These are phyloP conservation scores for Phytophthora sansomeana DNA, from an alignment of 352 stramenopile genomes.

Conservation along the genomic window DNA sequence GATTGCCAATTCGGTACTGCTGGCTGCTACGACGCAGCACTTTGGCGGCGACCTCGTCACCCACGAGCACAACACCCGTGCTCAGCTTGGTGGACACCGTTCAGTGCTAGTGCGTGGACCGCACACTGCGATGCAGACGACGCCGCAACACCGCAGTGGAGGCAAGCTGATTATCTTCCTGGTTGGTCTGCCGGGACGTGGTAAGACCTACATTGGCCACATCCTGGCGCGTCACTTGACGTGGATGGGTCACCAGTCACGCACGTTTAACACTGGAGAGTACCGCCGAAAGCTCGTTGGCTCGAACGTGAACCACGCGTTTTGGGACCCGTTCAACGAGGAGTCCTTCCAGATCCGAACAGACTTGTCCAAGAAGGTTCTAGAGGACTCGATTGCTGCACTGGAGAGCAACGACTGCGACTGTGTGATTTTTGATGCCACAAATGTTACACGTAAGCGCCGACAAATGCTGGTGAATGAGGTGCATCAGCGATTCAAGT, in stretches of 20 bases:
- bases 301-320: constrained; percentile 77
- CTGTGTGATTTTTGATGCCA: constrained; percentile 86
- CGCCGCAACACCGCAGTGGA: constrained; percentile 47
- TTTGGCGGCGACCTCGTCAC: constrained; percentile 88
- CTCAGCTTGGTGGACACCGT: constrained; percentile 74
- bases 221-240: constrained; percentile 84
- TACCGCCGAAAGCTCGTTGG: constrained; percentile 78
- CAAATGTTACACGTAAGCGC: constrained; percentile 81
- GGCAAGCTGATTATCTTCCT: constrained; percentile 88
- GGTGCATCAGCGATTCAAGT: constrained; percentile 72
- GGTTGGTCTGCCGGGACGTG: constrained; percentile 75
- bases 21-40: constrained; percentile 85
- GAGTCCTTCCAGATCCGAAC: constrained; percentile 73
- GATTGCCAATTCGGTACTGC: constrained; percentile 73
- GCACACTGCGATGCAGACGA: constrained; percentile 40
- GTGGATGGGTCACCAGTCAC: constrained; percentile 87
- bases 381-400: constrained; percentile 74
- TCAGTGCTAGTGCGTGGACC: constrained; percentile 63
- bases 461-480: constrained; percentile 65
- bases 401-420: constrained; percentile 76
- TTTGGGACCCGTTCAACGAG: constrained; percentile 84
- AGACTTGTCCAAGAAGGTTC: constrained; percentile 72
- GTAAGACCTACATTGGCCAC: constrained; percentile 90
- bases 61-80: constrained; percentile 76
- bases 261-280: constrained; percentile 86